Evolutionary conservation across 176 grass and related monocot genomes (phyloP).

Genomic region (Ensete glaucum): DNA sequence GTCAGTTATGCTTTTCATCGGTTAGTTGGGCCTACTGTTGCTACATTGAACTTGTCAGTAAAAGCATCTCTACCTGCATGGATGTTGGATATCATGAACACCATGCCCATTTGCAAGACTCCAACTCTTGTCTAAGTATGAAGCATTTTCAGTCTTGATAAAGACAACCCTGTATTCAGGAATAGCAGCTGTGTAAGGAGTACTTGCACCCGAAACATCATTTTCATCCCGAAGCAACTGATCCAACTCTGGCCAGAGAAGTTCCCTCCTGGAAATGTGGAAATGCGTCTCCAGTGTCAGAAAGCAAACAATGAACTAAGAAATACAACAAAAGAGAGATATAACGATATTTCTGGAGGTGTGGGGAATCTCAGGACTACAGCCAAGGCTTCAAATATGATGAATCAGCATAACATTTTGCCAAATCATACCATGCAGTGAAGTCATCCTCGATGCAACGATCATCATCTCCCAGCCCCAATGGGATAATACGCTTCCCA

Average conservation of each 20-base stretch:
- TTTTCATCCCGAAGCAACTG: constrained; percentile 63
- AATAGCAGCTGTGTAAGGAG: constrained; percentile 78
- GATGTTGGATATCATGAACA: constrained; percentile 85
- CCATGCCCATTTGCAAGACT: constrained; percentile 72
- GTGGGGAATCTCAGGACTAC: neutral
- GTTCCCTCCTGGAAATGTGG: constrained; percentile 59
- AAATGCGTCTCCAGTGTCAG: neutral
- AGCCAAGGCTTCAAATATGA: neutral
- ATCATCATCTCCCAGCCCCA: constrained; percentile 88
- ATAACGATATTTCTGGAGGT: neutral
- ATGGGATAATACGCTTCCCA: constrained; percentile 63
- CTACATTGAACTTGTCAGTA: neutral
- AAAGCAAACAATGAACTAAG: neutral
- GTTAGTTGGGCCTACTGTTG: neutral
- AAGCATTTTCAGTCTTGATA: constrained; percentile 42
- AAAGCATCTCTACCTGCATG: constrained; percentile 48
- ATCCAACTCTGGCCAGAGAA: constrained; percentile 79
- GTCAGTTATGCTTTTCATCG: neutral
- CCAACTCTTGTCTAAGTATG: constrained; percentile 57
- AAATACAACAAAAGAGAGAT: neutral
- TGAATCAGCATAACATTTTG: neutral
- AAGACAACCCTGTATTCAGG: constrained; percentile 81
- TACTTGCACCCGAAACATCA: constrained; percentile 40
- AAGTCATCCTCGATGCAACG: constrained; percentile 95
- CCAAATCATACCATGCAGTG: constrained; percentile 57